Percentiles rank a stretch among this genome's conserved stretches.
phyloP scores from a whole-genome alignment of 73 alveolate genomes.

The Loxodes magnus region DNA sequence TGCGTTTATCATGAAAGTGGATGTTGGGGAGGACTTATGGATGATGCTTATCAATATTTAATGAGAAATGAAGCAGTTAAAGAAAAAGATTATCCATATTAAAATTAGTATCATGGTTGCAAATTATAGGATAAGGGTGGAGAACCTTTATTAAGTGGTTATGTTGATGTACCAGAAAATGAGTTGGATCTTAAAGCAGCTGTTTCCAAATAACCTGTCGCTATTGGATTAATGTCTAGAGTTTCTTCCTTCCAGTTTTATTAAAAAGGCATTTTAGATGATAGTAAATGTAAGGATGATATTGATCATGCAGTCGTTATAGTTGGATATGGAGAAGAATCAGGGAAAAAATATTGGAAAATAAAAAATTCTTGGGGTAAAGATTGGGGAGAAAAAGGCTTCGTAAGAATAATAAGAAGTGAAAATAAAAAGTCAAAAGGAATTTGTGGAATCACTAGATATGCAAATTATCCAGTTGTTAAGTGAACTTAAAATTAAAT shows the following conservation, averaged over 20 bases:
- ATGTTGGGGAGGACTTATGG: conserved; percentile 48
- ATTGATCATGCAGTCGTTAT: conserved; percentile 52
- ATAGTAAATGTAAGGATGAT: conserved; percentile 14
- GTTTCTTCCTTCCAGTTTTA: conserved; percentile 23
- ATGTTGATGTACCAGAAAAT: too few relatives aligned
- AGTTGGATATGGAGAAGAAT: conserved; percentile 76
- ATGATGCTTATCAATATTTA: conserved; percentile 7
- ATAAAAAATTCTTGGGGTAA: conserved; percentile 85
- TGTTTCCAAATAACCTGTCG: not conserved
- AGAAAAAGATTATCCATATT: conserved; percentile 72
- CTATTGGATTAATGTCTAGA: not conserved
- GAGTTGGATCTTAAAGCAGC: conserved; percentile 26
- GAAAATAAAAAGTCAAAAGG: conserved; percentile 35
- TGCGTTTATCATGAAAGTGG: conserved; percentile 36
- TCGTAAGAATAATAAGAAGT: conserved; percentile 60
- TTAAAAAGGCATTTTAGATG: conserved; percentile 28
- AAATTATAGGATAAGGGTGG: conserved; percentile 26
- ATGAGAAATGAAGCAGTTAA: conserved; percentile 17
- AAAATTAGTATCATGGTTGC: conserved; percentile 27
- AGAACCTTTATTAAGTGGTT: too few relatives aligned
- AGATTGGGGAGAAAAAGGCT: conserved; percentile 87
- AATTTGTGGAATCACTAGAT: conserved; percentile 25
- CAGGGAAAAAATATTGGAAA: conserved; percentile 67
- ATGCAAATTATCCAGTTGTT: conserved; percentile 25
- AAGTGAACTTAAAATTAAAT: too few relatives aligned